Conservation (phyloP, 768 basidiomycete species). For the Saitozyma sp. region DNA sequence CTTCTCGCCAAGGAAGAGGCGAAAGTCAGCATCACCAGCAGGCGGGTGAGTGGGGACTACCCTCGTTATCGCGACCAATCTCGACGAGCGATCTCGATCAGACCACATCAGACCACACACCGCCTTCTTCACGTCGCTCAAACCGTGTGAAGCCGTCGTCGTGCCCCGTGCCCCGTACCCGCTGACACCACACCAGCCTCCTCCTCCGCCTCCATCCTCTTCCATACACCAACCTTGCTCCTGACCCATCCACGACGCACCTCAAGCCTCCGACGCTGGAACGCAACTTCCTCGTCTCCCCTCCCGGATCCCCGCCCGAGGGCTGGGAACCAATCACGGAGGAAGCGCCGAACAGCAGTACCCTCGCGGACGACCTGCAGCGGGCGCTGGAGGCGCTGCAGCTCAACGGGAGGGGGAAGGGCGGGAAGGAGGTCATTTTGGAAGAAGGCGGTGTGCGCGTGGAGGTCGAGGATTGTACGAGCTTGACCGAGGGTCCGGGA, state of each 20-base stretch:
- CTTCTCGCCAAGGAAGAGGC: no score
- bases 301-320: slow-evolving; percentile 93
- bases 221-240: slow-evolving; percentile 39
- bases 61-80: no score
- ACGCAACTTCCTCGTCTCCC: slow-evolving; percentile 96
- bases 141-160: no score
- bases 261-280: slow-evolving; percentile 76
- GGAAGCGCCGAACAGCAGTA: slow-evolving; percentile 79
- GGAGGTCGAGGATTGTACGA: slow-evolving; percentile 25
- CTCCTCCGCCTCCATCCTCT: slow-evolving; percentile 48
- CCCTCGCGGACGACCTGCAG: slow-evolving; percentile 86
- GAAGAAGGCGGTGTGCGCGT: slow-evolving; percentile 41
- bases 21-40: no score
- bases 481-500: slow-evolving; percentile 5
- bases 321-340: slow-evolving; percentile 93
- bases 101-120: no score
- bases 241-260: slow-evolving; percentile 51
- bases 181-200: slow-evolving; percentile 48
- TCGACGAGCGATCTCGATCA: no score
- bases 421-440: slow-evolving; percentile 37
- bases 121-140: no score
- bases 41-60: no score
- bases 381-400: slow-evolving; percentile 72
- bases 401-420: slow-evolving; percentile 33
- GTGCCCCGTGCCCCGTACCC: background rate